Base-by-base conservation (phyloP, 345 rosid species). In the Stellera chamaejasme region DNA sequence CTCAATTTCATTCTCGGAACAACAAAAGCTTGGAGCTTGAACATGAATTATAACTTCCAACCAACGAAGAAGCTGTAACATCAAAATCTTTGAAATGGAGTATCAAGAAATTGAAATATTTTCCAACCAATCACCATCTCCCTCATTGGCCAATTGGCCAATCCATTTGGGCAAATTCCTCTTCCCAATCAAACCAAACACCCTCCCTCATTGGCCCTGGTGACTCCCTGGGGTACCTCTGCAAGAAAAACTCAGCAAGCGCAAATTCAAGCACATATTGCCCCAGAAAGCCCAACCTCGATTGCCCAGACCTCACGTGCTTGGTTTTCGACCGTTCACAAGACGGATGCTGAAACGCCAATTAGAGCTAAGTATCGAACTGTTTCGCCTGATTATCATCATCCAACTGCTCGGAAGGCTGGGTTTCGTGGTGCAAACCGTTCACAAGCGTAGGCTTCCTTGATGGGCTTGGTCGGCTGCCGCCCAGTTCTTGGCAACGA, bases 341-440 rank as follows among this genome's bases (percentile, higher is more conserved):
- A 19, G 84, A 74, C 11, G 83, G 97, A 50, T 93, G 96, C 82
- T 88, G 99, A 64, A 93, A 89, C 43, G 94, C 94, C 61, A 93
- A 54, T 61, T 93, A 88, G 23, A 88, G 65, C 72, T 88, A 50
- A 13, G 88, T 74, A 67, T 93, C 99, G 23, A 93, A 93, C 56
- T 93, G 99, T 66, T 86, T 89, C 9, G 94, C 99, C 0, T 96
- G 99, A 61, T 86, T 93, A 69, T 93, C 97, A 46, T 88, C 97
- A 6, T 75, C 87, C 39, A 74, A 55, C 1, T 52, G 54, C 3
- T 84, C 86, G 0, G 89, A 84, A 10, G 85, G 81, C 51, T 89
- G n/a, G n/a, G n/a, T n/a, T n/a, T n/a, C n/a, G n/a, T n/a, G n/a
- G n/a, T n/a, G n/a, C n/a, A n/a, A n/a, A n/a, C n/a, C n/a, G n/a